A percentile compares a stretch with the other conserved stretches of the same genome.
Evolutionary conservation across 768 basidiomycete species (phyloP).

Genomic region (Lactifluus rugatus): DNA sequence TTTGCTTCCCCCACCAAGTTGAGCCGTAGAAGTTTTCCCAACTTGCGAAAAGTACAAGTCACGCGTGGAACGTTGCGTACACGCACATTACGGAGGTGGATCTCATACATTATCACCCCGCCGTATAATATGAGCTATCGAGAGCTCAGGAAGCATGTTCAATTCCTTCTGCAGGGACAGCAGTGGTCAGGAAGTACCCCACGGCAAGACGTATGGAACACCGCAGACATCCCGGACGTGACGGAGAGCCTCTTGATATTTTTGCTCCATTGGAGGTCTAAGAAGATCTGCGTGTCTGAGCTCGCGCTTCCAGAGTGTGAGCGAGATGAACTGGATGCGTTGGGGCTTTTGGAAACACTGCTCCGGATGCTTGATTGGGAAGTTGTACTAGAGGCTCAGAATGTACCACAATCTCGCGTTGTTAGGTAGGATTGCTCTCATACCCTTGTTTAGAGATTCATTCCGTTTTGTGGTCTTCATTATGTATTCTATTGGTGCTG

Average conservation of each 20-base stretch:
- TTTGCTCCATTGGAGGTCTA: constrained; percentile 3
- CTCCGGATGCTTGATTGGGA: constrained; percentile 7
- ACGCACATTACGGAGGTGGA: not conserved
- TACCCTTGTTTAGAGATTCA: not conserved
- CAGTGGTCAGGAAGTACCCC: not conserved
- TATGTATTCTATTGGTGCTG: not conserved
- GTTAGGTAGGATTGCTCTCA: not conserved
- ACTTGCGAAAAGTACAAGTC: not conserved
- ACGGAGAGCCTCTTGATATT: constrained; percentile 6
- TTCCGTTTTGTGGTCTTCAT: not conserved
- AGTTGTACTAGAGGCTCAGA: not conserved
- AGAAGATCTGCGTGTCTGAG: not conserved
- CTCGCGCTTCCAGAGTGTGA: not conserved
- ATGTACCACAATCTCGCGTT: not conserved
- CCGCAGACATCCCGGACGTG: not conserved
- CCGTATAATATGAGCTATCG: not conserved
- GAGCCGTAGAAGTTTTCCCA: not conserved
- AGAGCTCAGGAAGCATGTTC: not conserved
- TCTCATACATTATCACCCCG: not conserved
- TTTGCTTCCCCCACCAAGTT: not conserved
- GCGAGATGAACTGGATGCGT: not conserved
- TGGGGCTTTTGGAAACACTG: not conserved
- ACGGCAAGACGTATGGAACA: no score
- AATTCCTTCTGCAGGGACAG: not conserved
- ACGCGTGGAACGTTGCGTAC: not conserved